Conservation (phyloP, 2,329 filamentous ascomycete genomes). For the Cladorrhinum sp. region DNA sequence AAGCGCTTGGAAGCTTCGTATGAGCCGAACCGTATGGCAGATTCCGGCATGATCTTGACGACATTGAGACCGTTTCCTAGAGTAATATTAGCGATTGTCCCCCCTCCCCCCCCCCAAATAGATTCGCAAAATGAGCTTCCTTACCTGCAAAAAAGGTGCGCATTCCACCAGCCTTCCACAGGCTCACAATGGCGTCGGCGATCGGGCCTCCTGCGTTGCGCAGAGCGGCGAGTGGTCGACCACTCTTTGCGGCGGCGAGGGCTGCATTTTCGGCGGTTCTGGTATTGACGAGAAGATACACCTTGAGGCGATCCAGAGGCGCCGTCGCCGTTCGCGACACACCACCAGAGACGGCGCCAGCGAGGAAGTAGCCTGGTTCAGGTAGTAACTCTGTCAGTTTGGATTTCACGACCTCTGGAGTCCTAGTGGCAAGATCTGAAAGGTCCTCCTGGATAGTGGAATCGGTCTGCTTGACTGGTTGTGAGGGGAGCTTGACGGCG, state of each 20-base stretch:
- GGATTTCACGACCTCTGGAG: slow-evolving; percentile 41
- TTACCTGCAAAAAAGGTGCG: slow-evolving; percentile 89
- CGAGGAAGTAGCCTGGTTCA: slow-evolving; percentile 95
- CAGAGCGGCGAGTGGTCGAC: slow-evolving; percentile 61
- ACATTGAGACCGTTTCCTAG: slow-evolving; percentile 94
- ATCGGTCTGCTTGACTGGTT: slow-evolving; percentile 13
- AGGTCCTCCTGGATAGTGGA: slow-evolving; percentile 14
- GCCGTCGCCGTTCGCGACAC: slow-evolving; percentile 94
- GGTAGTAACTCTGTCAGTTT: slow-evolving; percentile 68
- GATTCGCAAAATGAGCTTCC: slow-evolving; percentile 27
- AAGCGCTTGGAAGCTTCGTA: slow-evolving; percentile 93
- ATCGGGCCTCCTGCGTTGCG: slow-evolving; percentile 68
- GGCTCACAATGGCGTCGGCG: slow-evolving; percentile 66
- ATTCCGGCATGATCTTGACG: slow-evolving; percentile 97
- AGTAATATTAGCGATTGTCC: slow-evolving; percentile 14
- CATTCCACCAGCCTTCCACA: slow-evolving; percentile 83
- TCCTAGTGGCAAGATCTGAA: slow-evolving; percentile 34
- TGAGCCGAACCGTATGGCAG: slow-evolving; percentile 95
- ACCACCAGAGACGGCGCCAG: slow-evolving; percentile 90
- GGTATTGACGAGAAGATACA: slow-evolving; percentile 94
- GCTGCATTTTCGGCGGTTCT: slow-evolving; percentile 56
- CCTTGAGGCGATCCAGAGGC: slow-evolving; percentile 93
- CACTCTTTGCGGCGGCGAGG: slow-evolving; percentile 65
- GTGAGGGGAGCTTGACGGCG: slow-evolving; percentile 17
- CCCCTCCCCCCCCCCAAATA: no score